Evolutionary conservation across 495 filamentous ascomycete species (phyloP).

Genomic region (Tuber calosporum): DNA sequence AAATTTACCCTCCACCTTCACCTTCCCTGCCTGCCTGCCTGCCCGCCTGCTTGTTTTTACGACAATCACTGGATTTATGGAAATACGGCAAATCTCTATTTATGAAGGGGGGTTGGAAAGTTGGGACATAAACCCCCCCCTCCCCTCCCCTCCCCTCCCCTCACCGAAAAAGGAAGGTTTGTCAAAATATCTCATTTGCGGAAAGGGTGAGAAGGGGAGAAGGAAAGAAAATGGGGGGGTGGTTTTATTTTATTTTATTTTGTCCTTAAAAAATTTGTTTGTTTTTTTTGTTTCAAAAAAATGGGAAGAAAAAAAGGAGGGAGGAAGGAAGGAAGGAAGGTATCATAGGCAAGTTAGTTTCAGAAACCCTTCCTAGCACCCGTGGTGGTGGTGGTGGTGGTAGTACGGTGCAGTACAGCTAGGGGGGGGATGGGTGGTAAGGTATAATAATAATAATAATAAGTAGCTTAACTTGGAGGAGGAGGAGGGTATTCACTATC

Average conservation of each 20-base stretch:
- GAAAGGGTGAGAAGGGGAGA: too few relatives aligned
- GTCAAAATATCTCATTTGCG: neutral
- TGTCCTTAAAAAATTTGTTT: too few relatives aligned
- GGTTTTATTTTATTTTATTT: neutral
- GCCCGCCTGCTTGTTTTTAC: neutral
- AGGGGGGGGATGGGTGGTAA: neutral
- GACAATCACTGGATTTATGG: too few relatives aligned
- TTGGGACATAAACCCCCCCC: too few relatives aligned
- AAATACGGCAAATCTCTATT: too few relatives aligned
- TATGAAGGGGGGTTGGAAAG: neutral
- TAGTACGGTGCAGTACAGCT: neutral
- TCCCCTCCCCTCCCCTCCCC: too few relatives aligned
- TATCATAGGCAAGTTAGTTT: neutral
- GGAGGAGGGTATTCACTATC: neutral
- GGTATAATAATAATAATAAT: too few relatives aligned
- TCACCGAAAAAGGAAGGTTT: neutral
- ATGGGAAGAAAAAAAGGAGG: too few relatives aligned
- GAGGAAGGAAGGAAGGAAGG: neutral
- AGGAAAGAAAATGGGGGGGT: too few relatives aligned
- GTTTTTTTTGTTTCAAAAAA: neutral
- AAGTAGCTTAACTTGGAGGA: neutral
- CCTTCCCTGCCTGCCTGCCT: neutral
- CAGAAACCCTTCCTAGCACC: neutral
- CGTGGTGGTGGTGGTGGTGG: too few relatives aligned
- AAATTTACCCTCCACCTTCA: neutral